Conservation (phyloP, 805 yeast genomes). For the Schizosaccharomyces octosporus region DNA sequence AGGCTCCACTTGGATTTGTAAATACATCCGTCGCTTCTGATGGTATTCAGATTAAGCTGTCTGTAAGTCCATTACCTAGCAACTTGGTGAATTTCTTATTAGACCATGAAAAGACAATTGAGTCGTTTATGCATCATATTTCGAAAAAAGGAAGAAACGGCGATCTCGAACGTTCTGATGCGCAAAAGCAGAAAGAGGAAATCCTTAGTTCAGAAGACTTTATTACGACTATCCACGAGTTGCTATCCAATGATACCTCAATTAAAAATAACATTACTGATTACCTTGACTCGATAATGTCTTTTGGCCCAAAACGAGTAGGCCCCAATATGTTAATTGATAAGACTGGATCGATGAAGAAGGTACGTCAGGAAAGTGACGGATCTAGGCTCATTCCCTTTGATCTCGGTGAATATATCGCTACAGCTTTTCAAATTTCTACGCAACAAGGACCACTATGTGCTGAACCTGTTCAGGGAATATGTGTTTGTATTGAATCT, state of each 20-base stretch:
- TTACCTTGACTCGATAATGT: conserved; percentile 18
- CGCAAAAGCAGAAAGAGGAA: neutral
- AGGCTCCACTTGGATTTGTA: conserved; percentile 24
- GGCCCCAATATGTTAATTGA: conserved; percentile 61
- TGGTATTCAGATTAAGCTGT: conserved; percentile 19
- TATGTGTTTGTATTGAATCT: conserved; percentile 20
- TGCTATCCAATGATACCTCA: neutral
- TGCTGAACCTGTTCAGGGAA: conserved; percentile 69
- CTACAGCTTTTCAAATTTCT: conserved; percentile 70
- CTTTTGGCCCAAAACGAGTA: conserved; percentile 53
- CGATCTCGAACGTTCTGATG: neutral
- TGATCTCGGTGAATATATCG: conserved; percentile 23
- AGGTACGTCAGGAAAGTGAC: neutral
- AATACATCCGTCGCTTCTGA: conserved; percentile 23
- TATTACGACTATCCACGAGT: neutral
- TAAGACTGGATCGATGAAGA: conserved; percentile 11
- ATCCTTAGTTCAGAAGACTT: neutral
- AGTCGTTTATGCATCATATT: neutral
- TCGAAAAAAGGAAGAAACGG: neutral
- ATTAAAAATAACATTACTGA: conserved; percentile 8
- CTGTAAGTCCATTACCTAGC: conserved; percentile 30
- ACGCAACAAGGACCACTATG: conserved; percentile 69
- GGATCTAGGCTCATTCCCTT: neutral
- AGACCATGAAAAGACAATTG: conserved; percentile 6
- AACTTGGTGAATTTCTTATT: conserved; percentile 25